A percentile compares a stretch with the other conserved stretches of the same genome.
Evolutionary conservation across 2,329 filamentous ascomycete genomes (phyloP).

Genomic region (Cytospora piceae): DNA sequence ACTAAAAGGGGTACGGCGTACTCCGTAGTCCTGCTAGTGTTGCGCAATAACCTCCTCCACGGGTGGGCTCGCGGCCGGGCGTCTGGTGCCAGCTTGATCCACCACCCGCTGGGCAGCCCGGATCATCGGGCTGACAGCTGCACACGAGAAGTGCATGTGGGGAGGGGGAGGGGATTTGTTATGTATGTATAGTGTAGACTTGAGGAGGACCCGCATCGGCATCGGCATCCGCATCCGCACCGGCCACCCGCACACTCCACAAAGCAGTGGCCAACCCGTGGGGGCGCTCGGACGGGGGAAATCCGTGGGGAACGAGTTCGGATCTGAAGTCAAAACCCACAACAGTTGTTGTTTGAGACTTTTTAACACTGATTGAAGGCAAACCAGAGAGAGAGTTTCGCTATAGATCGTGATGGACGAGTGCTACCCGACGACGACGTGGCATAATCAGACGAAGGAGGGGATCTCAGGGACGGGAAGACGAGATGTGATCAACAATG

Average conservation of each 20-base stretch:
- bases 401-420: background rate
- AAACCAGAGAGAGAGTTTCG: background rate
- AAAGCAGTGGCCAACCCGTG: background rate
- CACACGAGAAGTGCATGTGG: no score
- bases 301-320: constrained; percentile 9
- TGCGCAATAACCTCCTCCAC: background rate
- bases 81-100: background rate
- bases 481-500: background rate
- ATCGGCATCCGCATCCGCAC: background rate
- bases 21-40: background rate
- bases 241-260: constrained; percentile 13
- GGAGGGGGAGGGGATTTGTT: no score
- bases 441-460: constrained; percentile 1
- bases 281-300: background rate
- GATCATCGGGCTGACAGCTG: background rate
- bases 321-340: constrained; percentile 3
- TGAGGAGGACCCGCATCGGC: background rate
- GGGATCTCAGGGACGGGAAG: background rate
- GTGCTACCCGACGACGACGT: constrained; percentile 3
- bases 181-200: no score
- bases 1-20: constrained; percentile 7
- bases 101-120: background rate
- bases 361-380: background rate
- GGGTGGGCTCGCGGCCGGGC: background rate
- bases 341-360: background rate